phyloP scores from a whole-genome alignment of 495 filamentous ascomycete species.

The Pseudevernia furfuracea region DNA sequence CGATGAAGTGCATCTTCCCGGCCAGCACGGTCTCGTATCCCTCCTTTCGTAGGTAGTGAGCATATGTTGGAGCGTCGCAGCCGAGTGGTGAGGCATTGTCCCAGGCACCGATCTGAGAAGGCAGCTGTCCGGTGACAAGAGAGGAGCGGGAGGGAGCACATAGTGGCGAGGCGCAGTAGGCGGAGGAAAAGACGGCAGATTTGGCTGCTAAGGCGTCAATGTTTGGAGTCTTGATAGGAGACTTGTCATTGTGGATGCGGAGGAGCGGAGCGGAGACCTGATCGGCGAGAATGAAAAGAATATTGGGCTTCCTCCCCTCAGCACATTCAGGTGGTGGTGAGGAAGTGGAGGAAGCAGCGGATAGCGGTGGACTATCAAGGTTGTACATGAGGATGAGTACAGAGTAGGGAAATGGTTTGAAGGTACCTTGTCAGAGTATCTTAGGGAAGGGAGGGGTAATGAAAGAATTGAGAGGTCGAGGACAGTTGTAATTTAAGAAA shows the following conservation, averaged over 20 bases:
- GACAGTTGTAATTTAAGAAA: not conserved
- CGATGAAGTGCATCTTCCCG: slow-evolving; percentile 94
- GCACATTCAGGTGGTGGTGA: slow-evolving; percentile 18
- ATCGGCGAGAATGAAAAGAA: slow-evolving; percentile 87
- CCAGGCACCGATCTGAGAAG: slow-evolving; percentile 77
- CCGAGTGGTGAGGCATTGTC: slow-evolving; percentile 75
- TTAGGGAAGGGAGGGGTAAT: not conserved
- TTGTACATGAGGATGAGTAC: slow-evolving; percentile 10
- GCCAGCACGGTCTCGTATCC: slow-evolving; percentile 85
- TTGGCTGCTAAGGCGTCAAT: slow-evolving; percentile 69
- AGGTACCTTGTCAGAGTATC: not conserved
- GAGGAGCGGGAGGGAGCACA: slow-evolving; percentile 84
- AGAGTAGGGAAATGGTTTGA: not conserved
- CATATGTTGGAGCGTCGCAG: slow-evolving; percentile 74
- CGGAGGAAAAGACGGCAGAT: slow-evolving; percentile 77
- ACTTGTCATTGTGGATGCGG: slow-evolving; percentile 72
- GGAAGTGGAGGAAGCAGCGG: slow-evolving; percentile 9
- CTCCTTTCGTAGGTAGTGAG: slow-evolving; percentile 75
- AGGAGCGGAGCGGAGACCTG: slow-evolving; percentile 81
- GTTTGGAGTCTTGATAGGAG: slow-evolving; percentile 78
- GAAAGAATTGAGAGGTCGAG: not conserved
- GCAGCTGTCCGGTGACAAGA: slow-evolving; percentile 80
- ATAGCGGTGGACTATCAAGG: slow-evolving; percentile 6
- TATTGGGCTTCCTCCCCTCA: slow-evolving; percentile 51
- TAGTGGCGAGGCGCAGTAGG: slow-evolving; percentile 83